phyloP scores from a whole-genome alignment of 73 alveolate genomes.

The Paramecium primaurelia region DNA sequence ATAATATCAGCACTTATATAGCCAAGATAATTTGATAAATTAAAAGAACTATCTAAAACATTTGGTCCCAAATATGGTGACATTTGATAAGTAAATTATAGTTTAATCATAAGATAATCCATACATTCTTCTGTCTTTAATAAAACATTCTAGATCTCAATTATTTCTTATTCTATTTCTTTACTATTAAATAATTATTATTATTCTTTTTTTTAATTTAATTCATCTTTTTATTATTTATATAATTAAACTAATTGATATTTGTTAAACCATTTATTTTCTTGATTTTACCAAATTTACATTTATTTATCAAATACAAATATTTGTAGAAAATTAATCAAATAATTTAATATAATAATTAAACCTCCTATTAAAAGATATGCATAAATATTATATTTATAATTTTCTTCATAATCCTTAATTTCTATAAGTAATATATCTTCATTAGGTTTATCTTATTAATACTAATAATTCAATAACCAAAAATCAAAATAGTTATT shows the following conservation, averaged over 20 bases:
- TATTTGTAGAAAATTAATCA: not conserved
- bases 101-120: not conserved
- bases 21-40: not conserved
- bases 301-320: not conserved
- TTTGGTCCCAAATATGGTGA: conserved; percentile 20
- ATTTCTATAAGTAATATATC: not conserved
- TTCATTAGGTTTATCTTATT: not conserved
- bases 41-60: not conserved
- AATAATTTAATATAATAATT: not conserved
- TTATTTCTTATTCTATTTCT: not conserved
- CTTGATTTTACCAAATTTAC: not conserved
- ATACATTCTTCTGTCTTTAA: not conserved
- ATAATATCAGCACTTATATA: not conserved
- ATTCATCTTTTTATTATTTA: not conserved
- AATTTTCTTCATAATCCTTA: not conserved
- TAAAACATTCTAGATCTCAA: not conserved
- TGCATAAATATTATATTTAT: not conserved
- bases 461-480: not conserved
- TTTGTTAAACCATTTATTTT: not conserved
- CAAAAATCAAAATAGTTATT: conserved; percentile 8
- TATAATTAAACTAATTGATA: not conserved
- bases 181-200: not conserved
- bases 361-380: not conserved
- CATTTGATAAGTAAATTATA: not conserved
- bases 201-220: not conserved